Conservation (phyloP, 106 monocot genomes). For the Allium sativum region DNA sequence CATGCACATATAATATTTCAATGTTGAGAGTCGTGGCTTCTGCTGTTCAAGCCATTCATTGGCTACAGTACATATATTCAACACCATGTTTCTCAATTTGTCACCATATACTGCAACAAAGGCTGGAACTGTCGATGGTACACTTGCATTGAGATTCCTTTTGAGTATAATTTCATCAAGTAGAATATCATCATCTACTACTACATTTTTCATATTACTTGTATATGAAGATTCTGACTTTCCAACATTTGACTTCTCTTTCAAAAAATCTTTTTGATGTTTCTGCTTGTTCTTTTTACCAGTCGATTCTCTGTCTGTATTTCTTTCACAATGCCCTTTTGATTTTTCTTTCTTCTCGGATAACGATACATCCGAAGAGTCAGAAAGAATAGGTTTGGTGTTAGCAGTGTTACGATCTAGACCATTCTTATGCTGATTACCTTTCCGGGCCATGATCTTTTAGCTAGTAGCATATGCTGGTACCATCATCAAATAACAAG, state of each 20-base stretch:
- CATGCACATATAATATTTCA: constrained; percentile 12
- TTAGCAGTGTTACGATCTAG: constrained; percentile 21
- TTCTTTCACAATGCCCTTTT: constrained; percentile 12
- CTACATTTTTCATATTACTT: constrained; percentile 9
- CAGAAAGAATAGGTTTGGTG: constrained; percentile 16
- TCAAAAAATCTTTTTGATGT: constrained; percentile 8
- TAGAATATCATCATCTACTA: constrained; percentile 8
- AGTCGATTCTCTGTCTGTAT: constrained; percentile 10
- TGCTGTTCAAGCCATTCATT: constrained; percentile 47
- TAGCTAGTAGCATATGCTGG: not conserved
- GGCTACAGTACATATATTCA: constrained; percentile 25
- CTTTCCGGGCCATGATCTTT: constrained; percentile 58
- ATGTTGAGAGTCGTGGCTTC: constrained; percentile 40
- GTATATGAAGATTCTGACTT: constrained; percentile 10
- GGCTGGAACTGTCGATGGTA: constrained; percentile 11
- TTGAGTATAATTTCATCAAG: constrained; percentile 13
- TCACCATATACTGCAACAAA: constrained; percentile 14
- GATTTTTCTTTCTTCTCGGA: constrained; percentile 18
- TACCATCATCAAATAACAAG: not conserved
- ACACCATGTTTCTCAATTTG: constrained; percentile 21
- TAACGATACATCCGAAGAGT: constrained; percentile 11
- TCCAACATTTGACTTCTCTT: constrained; percentile 17
- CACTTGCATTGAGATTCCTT: constrained; percentile 5
- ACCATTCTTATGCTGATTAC: constrained; percentile 42
- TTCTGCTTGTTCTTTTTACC: constrained; percentile 24